Percentiles rank a stretch among this genome's conserved stretches.
phyloP scores from a whole-genome alignment of 306 rosid genomes.

The Lotus japonicus region DNA sequence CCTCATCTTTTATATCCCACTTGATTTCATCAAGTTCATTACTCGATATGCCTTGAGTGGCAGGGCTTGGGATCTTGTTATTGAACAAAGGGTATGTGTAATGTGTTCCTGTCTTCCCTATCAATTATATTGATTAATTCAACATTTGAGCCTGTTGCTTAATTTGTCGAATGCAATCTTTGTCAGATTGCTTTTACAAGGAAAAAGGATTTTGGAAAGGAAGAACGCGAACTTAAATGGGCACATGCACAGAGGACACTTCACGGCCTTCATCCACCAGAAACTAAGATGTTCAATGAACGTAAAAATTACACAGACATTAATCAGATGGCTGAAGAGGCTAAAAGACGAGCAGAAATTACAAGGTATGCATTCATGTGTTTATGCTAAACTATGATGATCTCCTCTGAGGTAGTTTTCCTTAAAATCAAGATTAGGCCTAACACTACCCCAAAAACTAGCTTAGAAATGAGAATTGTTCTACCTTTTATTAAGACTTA shows the following conservation, averaged over 20 bases:
- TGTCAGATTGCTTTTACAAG: conserved; percentile 72
- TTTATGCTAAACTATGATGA: neutral
- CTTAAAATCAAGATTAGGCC: too few relatives aligned
- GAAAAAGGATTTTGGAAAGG: conserved; percentile 72
- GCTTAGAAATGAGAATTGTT: too few relatives aligned
- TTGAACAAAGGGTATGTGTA: conserved; percentile 64
- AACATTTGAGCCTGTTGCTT: neutral
- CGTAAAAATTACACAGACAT: conserved; percentile 47
- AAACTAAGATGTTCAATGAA: conserved; percentile 51
- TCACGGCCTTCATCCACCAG: conserved; percentile 82
- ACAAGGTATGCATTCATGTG: conserved; percentile 51
- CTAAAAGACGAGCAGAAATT: conserved; percentile 77
- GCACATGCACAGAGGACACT: conserved; percentile 83
- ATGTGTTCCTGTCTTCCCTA: neutral
- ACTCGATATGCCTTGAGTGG: conserved; percentile 72
- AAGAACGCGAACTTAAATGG: conserved; percentile 80
- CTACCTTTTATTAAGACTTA: too few relatives aligned
- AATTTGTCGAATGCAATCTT: neutral
- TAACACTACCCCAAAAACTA: too few relatives aligned
- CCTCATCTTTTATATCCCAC: conserved; percentile 67
- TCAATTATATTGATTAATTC: neutral
- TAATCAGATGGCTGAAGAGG: conserved; percentile 83
- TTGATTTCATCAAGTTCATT: conserved; percentile 63
- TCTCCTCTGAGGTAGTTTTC: neutral
- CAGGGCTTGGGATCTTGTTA: conserved; percentile 80